Evolutionary conservation across 1,284 basidiomycete species (phyloP).

Genomic region (Cryptococcus sp.): DNA sequence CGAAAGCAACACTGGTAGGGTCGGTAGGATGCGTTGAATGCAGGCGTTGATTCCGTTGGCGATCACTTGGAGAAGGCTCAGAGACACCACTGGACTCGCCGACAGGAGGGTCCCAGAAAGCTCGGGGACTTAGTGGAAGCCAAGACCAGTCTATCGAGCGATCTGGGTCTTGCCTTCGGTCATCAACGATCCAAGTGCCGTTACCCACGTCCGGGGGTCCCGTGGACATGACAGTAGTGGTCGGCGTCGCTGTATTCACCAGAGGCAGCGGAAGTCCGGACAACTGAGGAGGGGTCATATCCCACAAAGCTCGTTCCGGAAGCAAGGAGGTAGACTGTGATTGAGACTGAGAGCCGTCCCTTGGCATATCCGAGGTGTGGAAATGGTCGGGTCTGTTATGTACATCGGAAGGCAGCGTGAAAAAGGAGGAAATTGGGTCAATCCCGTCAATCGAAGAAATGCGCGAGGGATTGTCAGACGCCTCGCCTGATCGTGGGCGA

Average conservation of each 20-base stretch:
- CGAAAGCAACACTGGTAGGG: neutral
- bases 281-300: too few species aligned
- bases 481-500: neutral
- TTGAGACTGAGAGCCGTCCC: neutral
- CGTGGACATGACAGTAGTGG: neutral
- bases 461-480: neutral
- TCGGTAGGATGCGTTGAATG: neutral
- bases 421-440: neutral
- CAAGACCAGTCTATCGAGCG: constrained; percentile 6
- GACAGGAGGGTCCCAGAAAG: constrained; percentile 15
- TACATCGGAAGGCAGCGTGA: too few species aligned
- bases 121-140: constrained; percentile 16
- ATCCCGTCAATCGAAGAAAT: neutral
- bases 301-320: neutral
- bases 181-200: too few species aligned
- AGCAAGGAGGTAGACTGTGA: neutral
- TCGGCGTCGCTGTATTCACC: neutral
- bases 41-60: constrained; percentile 2
- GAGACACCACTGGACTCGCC: constrained; percentile 19
- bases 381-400: too few species aligned
- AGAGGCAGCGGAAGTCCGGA: neutral
- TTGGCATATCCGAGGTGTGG: neutral
- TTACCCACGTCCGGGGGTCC: too few species aligned
- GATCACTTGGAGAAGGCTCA: constrained; percentile 14
- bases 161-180: neutral